These are phyloP conservation scores for Lichenothelia convexa DNA, from an alignment of 495 filamentous ascomycete genomes.

Conservation along the genomic window DNA sequence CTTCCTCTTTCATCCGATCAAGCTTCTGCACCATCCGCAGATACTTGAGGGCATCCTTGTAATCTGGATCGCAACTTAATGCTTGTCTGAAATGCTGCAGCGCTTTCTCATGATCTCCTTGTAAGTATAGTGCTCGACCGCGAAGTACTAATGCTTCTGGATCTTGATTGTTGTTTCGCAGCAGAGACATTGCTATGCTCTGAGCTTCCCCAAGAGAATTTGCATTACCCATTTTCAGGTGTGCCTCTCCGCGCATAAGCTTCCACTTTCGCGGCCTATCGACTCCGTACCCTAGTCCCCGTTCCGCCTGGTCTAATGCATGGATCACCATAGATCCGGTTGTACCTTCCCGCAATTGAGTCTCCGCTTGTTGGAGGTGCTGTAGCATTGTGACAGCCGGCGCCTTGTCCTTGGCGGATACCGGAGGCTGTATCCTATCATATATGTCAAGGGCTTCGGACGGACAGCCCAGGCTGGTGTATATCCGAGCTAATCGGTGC, in stretches of 20 bases:
- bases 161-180: constrained; percentile 74
- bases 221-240: constrained; percentile 75
- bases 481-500: constrained; percentile 72
- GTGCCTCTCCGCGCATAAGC: constrained; percentile 82
- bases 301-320: constrained; percentile 77
- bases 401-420: constrained; percentile 63
- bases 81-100: constrained; percentile 85
- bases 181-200: constrained; percentile 70
- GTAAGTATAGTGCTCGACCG: constrained; percentile 69
- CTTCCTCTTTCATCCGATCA: constrained; percentile 85
- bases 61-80: constrained; percentile 79
- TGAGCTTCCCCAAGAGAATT: constrained; percentile 84
- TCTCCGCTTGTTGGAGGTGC: constrained; percentile 64
- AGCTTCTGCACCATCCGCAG: constrained; percentile 74
- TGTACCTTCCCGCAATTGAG: constrained; percentile 50
- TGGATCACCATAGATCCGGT: constrained; percentile 79
- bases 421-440: constrained; percentile 49
- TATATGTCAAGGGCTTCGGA: constrained; percentile 72
- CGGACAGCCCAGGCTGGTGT: constrained; percentile 69
- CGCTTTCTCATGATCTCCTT: constrained; percentile 89
- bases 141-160: constrained; percentile 85
- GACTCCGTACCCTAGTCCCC: constrained; percentile 51
- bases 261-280: constrained; percentile 79
- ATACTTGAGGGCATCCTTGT: constrained; percentile 64
- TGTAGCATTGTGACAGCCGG: constrained; percentile 66